phyloP scores from a whole-genome alignment of 208 protist genomes.

The Crithidia sp. region DNA sequence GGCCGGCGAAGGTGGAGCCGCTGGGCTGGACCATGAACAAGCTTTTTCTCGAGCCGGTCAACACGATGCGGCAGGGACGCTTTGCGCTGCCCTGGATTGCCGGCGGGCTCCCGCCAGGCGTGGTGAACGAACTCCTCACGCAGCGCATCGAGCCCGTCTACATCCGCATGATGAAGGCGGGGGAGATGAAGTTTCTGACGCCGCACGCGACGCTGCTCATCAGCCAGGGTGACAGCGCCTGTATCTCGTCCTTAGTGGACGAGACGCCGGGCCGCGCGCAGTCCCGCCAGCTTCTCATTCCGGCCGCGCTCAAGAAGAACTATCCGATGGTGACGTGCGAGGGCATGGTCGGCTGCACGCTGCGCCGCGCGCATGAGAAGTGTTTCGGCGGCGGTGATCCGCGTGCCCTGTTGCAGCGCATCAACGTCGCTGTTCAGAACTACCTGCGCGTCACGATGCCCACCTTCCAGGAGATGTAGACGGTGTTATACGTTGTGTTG shows the following conservation, averaged over 20 bases:
- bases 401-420: conserved; percentile 35
- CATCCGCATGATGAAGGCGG: conserved; percentile 29
- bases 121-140: conserved; percentile 49
- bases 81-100: conserved; percentile 60
- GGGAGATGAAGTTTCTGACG: conserved; percentile 44
- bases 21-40: conserved; percentile 70
- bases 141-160: conserved; percentile 56
- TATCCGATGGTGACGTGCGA: conserved; percentile 54
- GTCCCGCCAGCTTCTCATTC: conserved; percentile 51
- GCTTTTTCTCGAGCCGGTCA: conserved; percentile 50
- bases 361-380: conserved; percentile 38
- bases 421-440: conserved; percentile 36
- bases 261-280: conserved; percentile 49
- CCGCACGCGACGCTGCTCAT: conserved; percentile 64
- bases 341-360: conserved; percentile 53
- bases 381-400: conserved; percentile 46
- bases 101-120: conserved; percentile 34
- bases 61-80: conserved; percentile 57
- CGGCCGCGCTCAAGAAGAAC: conserved; percentile 28
- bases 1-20: conserved; percentile 22
- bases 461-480: conserved; percentile 23
- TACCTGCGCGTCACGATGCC: conserved; percentile 34
- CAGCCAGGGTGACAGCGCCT: conserved; percentile 55
- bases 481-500: background rate
- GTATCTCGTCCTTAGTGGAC: conserved; percentile 42